Percentiles rank a stretch among this genome's conserved stretches.
Evolutionary conservation across 2,329 filamentous ascomycete species (phyloP).

Genomic region (Venturia oleaginea): DNA sequence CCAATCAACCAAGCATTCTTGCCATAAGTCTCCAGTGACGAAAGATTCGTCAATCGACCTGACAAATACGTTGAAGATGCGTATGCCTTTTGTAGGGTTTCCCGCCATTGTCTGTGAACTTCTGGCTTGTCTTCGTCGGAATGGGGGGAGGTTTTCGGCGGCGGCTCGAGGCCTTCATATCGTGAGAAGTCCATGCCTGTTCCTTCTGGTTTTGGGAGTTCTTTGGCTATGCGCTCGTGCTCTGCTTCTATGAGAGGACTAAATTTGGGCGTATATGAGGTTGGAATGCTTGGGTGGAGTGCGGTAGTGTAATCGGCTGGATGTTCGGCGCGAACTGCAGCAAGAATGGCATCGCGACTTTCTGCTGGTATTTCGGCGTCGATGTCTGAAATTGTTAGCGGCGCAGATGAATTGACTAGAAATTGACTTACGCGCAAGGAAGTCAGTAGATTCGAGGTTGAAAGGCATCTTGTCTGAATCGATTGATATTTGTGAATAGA

Average conservation of each 20-base stretch:
- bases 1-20: slow-evolving; percentile 86
- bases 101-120: slow-evolving; percentile 39
- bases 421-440: slow-evolving; percentile 63
- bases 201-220: slow-evolving; percentile 41
- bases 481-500: background rate
- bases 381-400: slow-evolving; percentile 54
- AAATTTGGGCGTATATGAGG: slow-evolving; percentile 46
- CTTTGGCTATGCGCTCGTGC: slow-evolving; percentile 55
- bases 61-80: slow-evolving; percentile 49
- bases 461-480: background rate
- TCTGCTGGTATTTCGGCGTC: slow-evolving; percentile 59
- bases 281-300: slow-evolving; percentile 51
- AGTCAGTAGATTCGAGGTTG: slow-evolving; percentile 59
- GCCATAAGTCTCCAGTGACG: slow-evolving; percentile 69
- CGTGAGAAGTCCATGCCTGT: slow-evolving; percentile 63
- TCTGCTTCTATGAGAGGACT: slow-evolving; percentile 59
- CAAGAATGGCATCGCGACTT: slow-evolving; percentile 56
- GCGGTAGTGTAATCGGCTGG: slow-evolving; percentile 37
- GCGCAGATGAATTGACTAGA: slow-evolving; percentile 8
- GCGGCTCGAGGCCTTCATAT: slow-evolving; percentile 68
- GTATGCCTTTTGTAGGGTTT: slow-evolving; percentile 47
- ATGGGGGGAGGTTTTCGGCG: slow-evolving; percentile 32
- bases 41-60: slow-evolving; percentile 51
- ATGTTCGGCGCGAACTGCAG: slow-evolving; percentile 61
- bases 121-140: slow-evolving; percentile 29